Percentiles rank a stretch among this genome's conserved stretches.
Evolutionary conservation across 345 rosid species (phyloP).

Genomic region (Cardamine occulta): DNA sequence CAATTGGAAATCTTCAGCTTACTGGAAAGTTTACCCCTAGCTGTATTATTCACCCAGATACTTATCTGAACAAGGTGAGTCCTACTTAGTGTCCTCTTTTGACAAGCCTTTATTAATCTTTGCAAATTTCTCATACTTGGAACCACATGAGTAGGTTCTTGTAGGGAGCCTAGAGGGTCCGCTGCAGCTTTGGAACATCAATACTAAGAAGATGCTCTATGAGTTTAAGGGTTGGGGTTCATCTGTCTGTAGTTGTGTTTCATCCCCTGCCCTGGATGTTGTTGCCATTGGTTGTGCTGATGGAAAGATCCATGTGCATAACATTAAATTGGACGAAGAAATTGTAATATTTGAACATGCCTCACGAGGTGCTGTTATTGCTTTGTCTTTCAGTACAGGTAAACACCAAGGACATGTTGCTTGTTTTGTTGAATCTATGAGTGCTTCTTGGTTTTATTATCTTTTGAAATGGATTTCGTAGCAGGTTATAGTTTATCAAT

Average conservation of each 20-base stretch:
- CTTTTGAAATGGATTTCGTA: background rate
- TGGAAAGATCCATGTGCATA: slow-evolving; percentile 90
- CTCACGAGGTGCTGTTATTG: slow-evolving; percentile 77
- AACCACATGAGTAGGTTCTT: slow-evolving; percentile 61
- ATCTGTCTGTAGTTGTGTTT: slow-evolving; percentile 69
- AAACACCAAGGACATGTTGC: slow-evolving; percentile 24
- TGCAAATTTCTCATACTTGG: slow-evolving; percentile 10
- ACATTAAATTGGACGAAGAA: slow-evolving; percentile 75
- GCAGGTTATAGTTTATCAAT: background rate
- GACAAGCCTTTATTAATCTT: background rate
- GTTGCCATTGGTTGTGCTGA: slow-evolving; percentile 92
- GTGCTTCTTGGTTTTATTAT: background rate
- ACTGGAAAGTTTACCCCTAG: slow-evolving; percentile 66
- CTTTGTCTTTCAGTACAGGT: slow-evolving; percentile 89
- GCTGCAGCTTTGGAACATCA: slow-evolving; percentile 93
- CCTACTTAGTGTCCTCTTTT: background rate
- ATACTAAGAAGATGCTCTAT: slow-evolving; percentile 79
- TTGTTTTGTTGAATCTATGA: background rate
- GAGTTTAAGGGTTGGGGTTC: slow-evolving; percentile 90
- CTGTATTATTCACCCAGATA: slow-evolving; percentile 90
- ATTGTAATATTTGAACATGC: slow-evolving; percentile 77
- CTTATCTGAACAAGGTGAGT: slow-evolving; percentile 86
- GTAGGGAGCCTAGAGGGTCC: slow-evolving; percentile 87
- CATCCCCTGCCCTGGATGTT: slow-evolving; percentile 97
- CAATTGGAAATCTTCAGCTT: slow-evolving; percentile 66